Evolutionary conservation across 1,284 basidiomycete genomes (phyloP).

Genomic region (Ustilago loliicola): DNA sequence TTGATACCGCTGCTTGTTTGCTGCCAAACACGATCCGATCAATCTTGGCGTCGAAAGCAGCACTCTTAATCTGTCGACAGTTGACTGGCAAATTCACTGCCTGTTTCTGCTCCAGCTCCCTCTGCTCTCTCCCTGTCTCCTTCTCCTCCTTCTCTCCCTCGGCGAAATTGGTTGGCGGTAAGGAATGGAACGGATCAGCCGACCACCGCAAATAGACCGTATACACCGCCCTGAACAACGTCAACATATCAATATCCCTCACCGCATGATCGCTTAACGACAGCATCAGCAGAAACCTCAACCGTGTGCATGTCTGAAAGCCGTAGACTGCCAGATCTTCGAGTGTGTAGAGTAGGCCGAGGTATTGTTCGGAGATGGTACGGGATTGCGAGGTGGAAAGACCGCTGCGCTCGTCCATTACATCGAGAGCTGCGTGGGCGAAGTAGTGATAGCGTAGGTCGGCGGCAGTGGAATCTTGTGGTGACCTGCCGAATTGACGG

Average conservation of each 20-base stretch:
- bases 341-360: constrained; percentile 69
- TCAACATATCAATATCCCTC: constrained; percentile 70
- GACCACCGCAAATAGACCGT: constrained; percentile 69
- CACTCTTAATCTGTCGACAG: constrained; percentile 39
- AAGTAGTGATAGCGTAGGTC: constrained; percentile 67
- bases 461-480: constrained; percentile 18
- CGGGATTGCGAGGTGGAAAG: constrained; percentile 14
- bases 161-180: constrained; percentile 22
- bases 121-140: constrained; percentile 6
- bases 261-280: constrained; percentile 67
- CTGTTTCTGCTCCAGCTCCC: constrained; percentile 28
- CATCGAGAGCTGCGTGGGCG: constrained; percentile 68
- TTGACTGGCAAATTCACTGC: constrained; percentile 23
- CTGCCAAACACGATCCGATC: constrained; percentile 36
- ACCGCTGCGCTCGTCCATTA: constrained; percentile 68
- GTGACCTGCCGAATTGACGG: constrained; percentile 36
- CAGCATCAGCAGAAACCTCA: constrained; percentile 68
- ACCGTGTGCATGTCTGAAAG: constrained; percentile 69
- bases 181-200: constrained; percentile 68
- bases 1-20: neutral
- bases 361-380: constrained; percentile 67
- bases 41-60: constrained; percentile 37
- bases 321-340: constrained; percentile 71
- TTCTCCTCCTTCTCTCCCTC: neutral
- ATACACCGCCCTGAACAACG: constrained; percentile 70